Evolutionary conservation across 805 yeast genomes (phyloP), one percentile per base, ranked within the genome.

Genomic region (Yamadazyma phyllophila): DNA sequence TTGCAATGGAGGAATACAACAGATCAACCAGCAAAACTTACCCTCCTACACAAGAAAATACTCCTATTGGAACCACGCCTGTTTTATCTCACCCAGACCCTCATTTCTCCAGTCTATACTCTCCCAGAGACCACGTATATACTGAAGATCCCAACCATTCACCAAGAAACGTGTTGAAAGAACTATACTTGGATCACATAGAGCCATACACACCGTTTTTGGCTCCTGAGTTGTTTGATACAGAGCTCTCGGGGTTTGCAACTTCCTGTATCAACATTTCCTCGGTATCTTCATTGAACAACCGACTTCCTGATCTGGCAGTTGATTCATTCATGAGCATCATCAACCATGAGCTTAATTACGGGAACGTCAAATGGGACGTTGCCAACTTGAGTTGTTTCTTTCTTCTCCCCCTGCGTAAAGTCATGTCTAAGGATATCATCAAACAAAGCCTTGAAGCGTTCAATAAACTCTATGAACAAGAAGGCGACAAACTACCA

Each of bases 171-270:
- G 20, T 26, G n/a, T 15, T 37, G 17, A 37, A 37, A 37, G 45
- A 44, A 17, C 26, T 50, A 12, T 56, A 54, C 32, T 20, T 36
- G 36, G 44, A 47, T 9, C 41, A 44, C 29, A 46, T 58, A 10
- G 57, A 55, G 39, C 54, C 54, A 0, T 53, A 50, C 35, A 56
- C 59, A 0, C 59, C 62, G 2, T 58, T 56, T 37, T 11, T 58
- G 6, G 30, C 49, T 10, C 42, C 33, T 16, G 55, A 50, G 8
- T 7, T 49, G 3, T 56, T 56, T 42, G 31, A 44, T 5, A 7
- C 33, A 6, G 48, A 46, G 7, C 30, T 54, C 2, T 52, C 52
- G 20, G 31, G 38, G 5, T 58, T 58, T 42, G 45, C 51, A 7
- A 47, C 44, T 15, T 53, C 55, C 42, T 58, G 62, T 40, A 52